phyloP scores from a whole-genome alignment of 495 filamentous ascomycete species.

The Penicillium arizonense region DNA sequence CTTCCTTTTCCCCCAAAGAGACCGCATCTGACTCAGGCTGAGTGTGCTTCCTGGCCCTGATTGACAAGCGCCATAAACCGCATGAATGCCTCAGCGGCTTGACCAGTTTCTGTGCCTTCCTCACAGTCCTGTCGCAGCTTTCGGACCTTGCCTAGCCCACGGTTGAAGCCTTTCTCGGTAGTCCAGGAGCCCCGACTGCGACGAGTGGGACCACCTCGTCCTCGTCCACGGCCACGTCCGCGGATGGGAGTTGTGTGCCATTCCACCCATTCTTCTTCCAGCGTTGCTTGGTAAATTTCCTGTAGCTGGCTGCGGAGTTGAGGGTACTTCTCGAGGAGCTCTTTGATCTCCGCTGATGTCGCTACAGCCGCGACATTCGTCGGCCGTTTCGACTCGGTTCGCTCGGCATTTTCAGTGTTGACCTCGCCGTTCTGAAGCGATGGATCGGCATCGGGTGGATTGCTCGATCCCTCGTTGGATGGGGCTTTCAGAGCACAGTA shows the following conservation, averaged over 20 bases:
- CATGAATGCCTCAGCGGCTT: slow-evolving; percentile 39
- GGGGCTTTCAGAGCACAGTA: slow-evolving; percentile 42
- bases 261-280: slow-evolving; percentile 45
- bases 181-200: slow-evolving; percentile 41
- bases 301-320: slow-evolving; percentile 46
- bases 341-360: slow-evolving; percentile 43
- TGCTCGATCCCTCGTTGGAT: slow-evolving; percentile 31
- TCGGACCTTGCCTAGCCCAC: slow-evolving; percentile 40
- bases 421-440: slow-evolving; percentile 11
- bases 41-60: slow-evolving; percentile 9
- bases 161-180: slow-evolving; percentile 46
- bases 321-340: slow-evolving; percentile 53
- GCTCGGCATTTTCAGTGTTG: not conserved
- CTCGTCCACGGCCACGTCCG: slow-evolving; percentile 37
- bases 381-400: not conserved
- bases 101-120: slow-evolving; percentile 34
- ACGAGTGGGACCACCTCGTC: slow-evolving; percentile 36
- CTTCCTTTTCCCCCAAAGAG: not conserved
- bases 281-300: slow-evolving; percentile 52
- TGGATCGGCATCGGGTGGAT: slow-evolving; percentile 13
- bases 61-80: slow-evolving; percentile 40
- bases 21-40: not conserved
- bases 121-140: slow-evolving; percentile 40
- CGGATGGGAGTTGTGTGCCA: slow-evolving; percentile 18
- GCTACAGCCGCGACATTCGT: slow-evolving; percentile 19